Evolutionary conservation across 2,329 filamentous ascomycete species (phyloP), one percentile per base, ranked within the genome.

Genomic region (Microdochium nivale): DNA sequence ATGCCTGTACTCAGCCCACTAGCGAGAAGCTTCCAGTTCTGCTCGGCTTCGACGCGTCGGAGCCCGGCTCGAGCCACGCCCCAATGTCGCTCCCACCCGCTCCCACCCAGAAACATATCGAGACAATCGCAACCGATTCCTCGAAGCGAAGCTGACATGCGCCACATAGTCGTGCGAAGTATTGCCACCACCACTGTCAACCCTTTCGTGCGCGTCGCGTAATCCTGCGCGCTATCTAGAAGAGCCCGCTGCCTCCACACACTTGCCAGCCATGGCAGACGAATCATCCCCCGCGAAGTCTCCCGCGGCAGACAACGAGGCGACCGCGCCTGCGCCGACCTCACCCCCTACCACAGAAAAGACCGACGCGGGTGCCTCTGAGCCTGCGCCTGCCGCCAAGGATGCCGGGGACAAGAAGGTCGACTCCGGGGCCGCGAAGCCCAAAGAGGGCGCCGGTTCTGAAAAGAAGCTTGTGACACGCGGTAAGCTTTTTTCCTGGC

Each of bases 401-500:
- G 24, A 3, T 21, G 25, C 24, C 46, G 24, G 11, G 24, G 46
- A 47, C 46, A 14, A 47, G 46, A 30, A 23, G 46, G 24, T 24
- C 8, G 24, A 23, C 23, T 13, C 35, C 32, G 55, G 57, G 21
- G 53, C 33, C 7, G 46, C 52, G 40, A 48, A 53, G 50, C 21
- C 44, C 14, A 55, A 56, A 14, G 54, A 58, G 49, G 52, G 52
- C 19, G 49, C 51, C 40, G 32, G 53, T 14, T 52, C 56, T 25
- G 53, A 55, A 24, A 30, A 47, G 25, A 16, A 25, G 24, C 23
- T 24, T 25, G 25, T 9, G 27, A 24, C 25, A 11, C 24, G 30
- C 4, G 46, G 24, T 30, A 24, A 47, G 24, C 21, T 23, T 14
- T n/a, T 43, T 5, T 23, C 35, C 21, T 5, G 16, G 16, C 16